These are phyloP conservation scores for Datura wrightii DNA, from an alignment of 257 asterid species.

Conservation along the genomic window DNA sequence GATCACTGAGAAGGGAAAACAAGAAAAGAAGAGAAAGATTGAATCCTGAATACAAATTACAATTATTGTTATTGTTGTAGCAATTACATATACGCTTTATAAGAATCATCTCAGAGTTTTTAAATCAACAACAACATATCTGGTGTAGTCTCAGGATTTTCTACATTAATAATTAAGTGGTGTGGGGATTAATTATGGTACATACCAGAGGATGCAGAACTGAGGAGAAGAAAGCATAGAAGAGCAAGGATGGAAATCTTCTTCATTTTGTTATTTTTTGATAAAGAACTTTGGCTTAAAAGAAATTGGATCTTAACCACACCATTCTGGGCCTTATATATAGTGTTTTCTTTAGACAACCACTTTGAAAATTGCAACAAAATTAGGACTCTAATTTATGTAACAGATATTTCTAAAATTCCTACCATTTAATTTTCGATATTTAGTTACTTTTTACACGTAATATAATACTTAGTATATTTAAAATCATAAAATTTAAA, in stretches of 20 bases:
- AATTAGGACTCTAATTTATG: background rate
- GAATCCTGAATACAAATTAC: too few relatives aligned
- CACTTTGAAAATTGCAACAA: background rate
- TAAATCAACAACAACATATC: too few relatives aligned
- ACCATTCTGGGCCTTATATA: background rate
- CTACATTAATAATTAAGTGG: background rate
- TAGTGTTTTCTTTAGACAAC: too few relatives aligned
- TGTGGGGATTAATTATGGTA: background rate
- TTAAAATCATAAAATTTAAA: background rate
- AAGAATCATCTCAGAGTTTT: too few relatives aligned
- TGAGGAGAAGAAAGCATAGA: background rate
- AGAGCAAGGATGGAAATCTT: conserved; percentile 1
- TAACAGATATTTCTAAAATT: background rate
- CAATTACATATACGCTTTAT: too few relatives aligned
- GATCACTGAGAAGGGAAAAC: too few relatives aligned
- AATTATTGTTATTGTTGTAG: too few relatives aligned
- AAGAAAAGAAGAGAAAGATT: too few relatives aligned
- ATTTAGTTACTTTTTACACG: too few relatives aligned
- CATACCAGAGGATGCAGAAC: background rate
- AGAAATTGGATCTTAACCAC: background rate
- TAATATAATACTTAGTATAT: too few relatives aligned
- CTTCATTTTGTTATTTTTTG: background rate
- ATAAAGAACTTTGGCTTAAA: background rate
- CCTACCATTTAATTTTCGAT: background rate
- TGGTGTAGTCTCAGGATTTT: too few relatives aligned